phyloP scores from a whole-genome alignment of 768 basidiomycete genomes.

The Russula griseocarnosa region DNA sequence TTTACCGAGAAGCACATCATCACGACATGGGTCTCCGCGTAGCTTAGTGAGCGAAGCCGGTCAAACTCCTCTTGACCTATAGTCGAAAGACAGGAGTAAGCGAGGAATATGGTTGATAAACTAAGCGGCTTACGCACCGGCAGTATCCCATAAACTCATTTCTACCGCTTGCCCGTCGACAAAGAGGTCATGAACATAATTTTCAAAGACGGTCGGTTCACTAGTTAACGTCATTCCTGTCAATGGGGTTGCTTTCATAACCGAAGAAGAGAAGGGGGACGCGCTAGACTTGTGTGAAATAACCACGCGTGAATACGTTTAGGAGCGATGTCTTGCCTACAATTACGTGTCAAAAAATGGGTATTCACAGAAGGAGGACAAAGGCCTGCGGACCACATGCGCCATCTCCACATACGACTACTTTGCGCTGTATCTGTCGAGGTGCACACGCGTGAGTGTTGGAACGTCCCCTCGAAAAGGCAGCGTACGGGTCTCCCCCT shows the following conservation, averaged over 20 bases:
- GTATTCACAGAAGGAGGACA: slow-evolving; percentile 13
- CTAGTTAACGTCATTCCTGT: slow-evolving; percentile 37
- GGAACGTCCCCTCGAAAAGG: background rate
- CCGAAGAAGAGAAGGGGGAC: slow-evolving; percentile 32
- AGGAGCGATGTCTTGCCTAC: slow-evolving; percentile 78
- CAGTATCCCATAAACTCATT: slow-evolving; percentile 95
- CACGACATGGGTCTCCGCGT: slow-evolving; percentile 94
- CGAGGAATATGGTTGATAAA: no score
- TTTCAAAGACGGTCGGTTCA: slow-evolving; percentile 95
- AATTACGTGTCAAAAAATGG: slow-evolving; percentile 7
- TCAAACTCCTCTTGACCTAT: slow-evolving; percentile 96
- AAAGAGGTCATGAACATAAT: slow-evolving; percentile 86
- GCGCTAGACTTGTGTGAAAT: slow-evolving; percentile 93
- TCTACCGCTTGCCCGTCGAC: slow-evolving; percentile 88
- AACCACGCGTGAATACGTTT: slow-evolving; percentile 86
- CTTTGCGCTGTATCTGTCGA: slow-evolving; percentile 51
- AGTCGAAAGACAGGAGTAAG: slow-evolving; percentile 29
- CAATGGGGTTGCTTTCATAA: background rate
- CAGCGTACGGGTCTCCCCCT: slow-evolving; percentile 20
- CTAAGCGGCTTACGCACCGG: slow-evolving; percentile 55
- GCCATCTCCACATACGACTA: slow-evolving; percentile 95
- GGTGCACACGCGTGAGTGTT: background rate
- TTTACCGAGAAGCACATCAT: slow-evolving; percentile 92
- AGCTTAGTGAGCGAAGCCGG: slow-evolving; percentile 86
- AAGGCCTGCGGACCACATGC: slow-evolving; percentile 71